Percentiles rank a stretch among this genome's conserved stretches.
These are phyloP conservation scores for Abrus precatorius DNA, from an alignment of 306 rosid species.

Conservation along the genomic window DNA sequence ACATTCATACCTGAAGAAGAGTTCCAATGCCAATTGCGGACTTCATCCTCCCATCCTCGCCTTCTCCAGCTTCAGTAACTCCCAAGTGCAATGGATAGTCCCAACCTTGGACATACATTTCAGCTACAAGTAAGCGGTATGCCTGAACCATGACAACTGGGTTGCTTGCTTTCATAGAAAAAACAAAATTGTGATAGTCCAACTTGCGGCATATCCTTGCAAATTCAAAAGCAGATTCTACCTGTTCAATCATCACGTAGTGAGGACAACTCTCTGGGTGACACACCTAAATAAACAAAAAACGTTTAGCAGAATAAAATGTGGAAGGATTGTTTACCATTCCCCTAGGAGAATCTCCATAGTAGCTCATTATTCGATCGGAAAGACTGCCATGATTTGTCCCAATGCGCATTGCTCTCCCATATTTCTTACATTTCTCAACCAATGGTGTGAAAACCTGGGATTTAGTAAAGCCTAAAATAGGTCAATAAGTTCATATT, in stretches of 20 bases:
- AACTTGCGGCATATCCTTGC: constrained; percentile 96
- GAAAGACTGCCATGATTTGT: constrained; percentile 99
- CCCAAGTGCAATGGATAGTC: constrained; percentile 98
- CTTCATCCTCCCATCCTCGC: constrained; percentile 99
- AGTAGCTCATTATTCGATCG: constrained; percentile 99
- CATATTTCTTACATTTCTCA: constrained; percentile 96
- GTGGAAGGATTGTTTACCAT: constrained; percentile 69
- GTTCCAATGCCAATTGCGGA: constrained; percentile 99
- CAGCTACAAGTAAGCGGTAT: constrained; percentile 92
- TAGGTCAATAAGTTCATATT: constrained; percentile 38
- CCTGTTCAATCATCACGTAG: constrained; percentile 64
- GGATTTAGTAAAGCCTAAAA: constrained; percentile 27
- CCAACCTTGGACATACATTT: constrained; percentile 98
- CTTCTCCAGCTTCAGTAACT: constrained; percentile 99
- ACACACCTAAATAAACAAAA: constrained; percentile 38
- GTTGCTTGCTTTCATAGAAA: constrained; percentile 99
- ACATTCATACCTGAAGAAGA: constrained; percentile 88
- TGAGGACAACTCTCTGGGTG: constrained; percentile 24
- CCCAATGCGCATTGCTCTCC: constrained; percentile 99
- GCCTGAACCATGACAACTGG: constrained; percentile 99
- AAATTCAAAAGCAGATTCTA: constrained; percentile 99
- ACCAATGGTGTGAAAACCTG: constrained; percentile 96
- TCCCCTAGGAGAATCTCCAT: constrained; percentile 99
- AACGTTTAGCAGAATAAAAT: constrained; percentile 29
- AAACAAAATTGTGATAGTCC: constrained; percentile 92